Conservation (phyloP, 768 basidiomycete genomes). For the Cantharellus anzutake region DNA sequence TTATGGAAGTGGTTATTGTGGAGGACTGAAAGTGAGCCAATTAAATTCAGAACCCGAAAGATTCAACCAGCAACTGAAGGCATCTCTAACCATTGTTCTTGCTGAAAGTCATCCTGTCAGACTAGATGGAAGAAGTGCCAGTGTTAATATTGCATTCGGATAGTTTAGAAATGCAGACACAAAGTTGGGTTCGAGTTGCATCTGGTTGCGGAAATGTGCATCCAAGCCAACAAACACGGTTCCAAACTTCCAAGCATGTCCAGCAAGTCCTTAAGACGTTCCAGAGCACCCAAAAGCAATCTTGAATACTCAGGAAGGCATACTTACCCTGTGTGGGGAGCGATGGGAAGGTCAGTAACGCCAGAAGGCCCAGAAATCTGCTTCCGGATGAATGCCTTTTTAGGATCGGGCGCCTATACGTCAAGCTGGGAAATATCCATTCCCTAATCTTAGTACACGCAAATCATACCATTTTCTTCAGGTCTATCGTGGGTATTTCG, state of each 20-base stretch:
- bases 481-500: no score
- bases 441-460: no score
- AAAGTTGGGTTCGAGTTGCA: neutral
- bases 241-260: neutral
- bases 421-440: no score
- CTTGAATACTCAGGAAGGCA: no score
- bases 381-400: no score
- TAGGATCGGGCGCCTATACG: no score
- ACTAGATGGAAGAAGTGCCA: neutral
- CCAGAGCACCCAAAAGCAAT: no score
- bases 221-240: neutral
- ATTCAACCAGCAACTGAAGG: neutral
- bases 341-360: no score
- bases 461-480: no score
- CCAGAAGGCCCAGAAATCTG: no score
- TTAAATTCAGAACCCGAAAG: neutral
- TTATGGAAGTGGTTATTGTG: conserved; percentile 93
- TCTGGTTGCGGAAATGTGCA: neutral
- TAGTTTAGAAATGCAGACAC: neutral
- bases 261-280: neutral
- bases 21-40: conserved; percentile 31
- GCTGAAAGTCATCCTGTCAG: neutral
- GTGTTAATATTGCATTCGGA: neutral
- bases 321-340: no score
- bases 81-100: neutral